A percentile compares a stretch with the other conserved stretches of the same genome.
Conservation (phyloP, 2,329 filamentous ascomycete genomes). For the Geosmithia flava region DNA sequence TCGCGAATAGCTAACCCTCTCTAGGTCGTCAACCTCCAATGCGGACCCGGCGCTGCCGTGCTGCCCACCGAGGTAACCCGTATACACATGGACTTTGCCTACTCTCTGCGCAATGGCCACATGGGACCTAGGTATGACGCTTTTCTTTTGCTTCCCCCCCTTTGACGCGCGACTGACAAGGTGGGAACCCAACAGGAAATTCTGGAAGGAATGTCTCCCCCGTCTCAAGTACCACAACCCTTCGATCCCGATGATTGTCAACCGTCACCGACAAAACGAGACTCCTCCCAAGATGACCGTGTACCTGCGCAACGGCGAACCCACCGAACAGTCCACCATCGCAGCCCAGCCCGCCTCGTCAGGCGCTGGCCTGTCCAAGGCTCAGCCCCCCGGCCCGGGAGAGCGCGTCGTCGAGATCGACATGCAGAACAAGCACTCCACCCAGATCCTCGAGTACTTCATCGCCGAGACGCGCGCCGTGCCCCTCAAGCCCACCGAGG, state of each 20-base stretch:
- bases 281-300: conserved; percentile 51
- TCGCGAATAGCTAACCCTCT: conserved; percentile 2
- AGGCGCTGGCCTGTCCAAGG: conserved; percentile 30
- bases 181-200: conserved; percentile 47
- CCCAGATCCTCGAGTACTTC: conserved; percentile 51
- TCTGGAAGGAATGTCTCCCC: conserved; percentile 75
- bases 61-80: conserved; percentile 65
- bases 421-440: conserved; percentile 50
- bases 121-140: conserved; percentile 54
- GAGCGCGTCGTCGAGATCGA: conserved; percentile 43
- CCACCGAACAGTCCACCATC: conserved; percentile 4
- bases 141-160: background rate
- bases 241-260: conserved; percentile 67
- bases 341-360: conserved; percentile 32
- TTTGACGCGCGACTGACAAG: background rate
- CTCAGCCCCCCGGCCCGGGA: conserved; percentile 31
- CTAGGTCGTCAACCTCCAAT: conserved; percentile 62
- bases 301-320: conserved; percentile 38
- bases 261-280: conserved; percentile 47
- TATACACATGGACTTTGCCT: conserved; percentile 64
- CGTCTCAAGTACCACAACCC: conserved; percentile 94
- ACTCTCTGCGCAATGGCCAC: conserved; percentile 51
- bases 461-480: conserved; percentile 49
- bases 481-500: conserved; percentile 39
- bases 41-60: conserved; percentile 72